Conservation (phyloP, 176 grass and related monocot species). For the Oryza meyeriana region DNA sequence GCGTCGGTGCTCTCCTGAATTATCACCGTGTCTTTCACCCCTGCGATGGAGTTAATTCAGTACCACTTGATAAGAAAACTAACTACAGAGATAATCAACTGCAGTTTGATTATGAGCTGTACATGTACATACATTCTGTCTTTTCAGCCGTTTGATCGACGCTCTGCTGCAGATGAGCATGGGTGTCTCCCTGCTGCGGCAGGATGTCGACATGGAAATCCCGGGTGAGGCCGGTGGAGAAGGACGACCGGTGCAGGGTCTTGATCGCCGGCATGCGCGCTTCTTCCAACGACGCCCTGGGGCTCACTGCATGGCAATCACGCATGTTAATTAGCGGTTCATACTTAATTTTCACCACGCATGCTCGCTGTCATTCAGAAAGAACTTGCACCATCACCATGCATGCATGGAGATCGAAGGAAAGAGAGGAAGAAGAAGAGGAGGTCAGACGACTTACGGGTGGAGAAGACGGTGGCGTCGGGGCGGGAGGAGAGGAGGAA, state of each 20-base stretch:
- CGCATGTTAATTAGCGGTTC: no score
- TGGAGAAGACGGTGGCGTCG: constrained; percentile 37
- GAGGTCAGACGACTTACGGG: constrained; percentile 2
- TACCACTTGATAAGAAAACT: not conserved
- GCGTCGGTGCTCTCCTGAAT: constrained; percentile 15
- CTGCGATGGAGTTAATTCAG: not conserved
- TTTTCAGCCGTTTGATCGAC: not conserved
- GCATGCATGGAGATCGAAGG: not conserved
- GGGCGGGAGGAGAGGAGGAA: constrained; percentile 79
- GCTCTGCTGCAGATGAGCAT: not conserved
- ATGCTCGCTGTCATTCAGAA: no score
- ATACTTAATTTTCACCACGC: no score
- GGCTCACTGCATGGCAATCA: constrained; percentile 28
- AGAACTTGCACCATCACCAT: not conserved
- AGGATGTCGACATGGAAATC: constrained; percentile 39
- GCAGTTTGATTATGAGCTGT: not conserved
- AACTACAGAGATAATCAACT: not conserved
- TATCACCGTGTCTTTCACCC: constrained; percentile 34
- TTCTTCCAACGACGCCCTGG: constrained; percentile 15
- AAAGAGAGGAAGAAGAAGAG: no score
- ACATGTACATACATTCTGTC: constrained; percentile 24
- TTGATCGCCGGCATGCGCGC: constrained; percentile 11
- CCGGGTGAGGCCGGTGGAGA: not conserved
- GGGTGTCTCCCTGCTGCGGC: not conserved
- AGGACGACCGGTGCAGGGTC: constrained; percentile 11